Evolutionary conservation across 139 green algal species (phyloP), one percentile per base, ranked within the genome.

Genomic region (Micractinium sp.): DNA sequence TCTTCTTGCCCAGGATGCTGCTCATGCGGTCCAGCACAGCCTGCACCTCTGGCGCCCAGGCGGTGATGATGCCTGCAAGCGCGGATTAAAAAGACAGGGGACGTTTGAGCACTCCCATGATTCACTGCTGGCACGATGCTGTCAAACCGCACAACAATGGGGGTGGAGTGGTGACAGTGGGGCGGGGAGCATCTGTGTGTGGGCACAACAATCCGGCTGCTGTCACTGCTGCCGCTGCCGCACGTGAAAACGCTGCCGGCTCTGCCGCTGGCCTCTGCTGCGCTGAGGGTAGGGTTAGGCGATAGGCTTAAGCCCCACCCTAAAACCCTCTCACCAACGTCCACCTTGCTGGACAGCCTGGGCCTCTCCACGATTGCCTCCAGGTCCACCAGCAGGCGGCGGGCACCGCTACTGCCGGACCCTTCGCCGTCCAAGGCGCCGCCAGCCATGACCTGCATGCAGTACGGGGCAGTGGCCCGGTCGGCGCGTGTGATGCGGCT

Each of bases 21-120:
- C 19, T 53, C 76, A 82, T 82, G 76, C 76, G 76, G 38, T 82
- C 76, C 76, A 82, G 76, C 76, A 82, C 76, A 27, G 76, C 38
- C 38, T 82, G 76, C 22, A 82, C 76, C 76, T 82, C 76, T 0
- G 76, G 76, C 13, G 35, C 39, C 7, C 56, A 82, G 76, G 76
- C 76, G 0, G 76, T 61, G 76, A 82, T 82, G 38, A 82, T 82
- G 76, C 76, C 76, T 82, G 76, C 38, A 4, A 0, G 16, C 35
- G 75, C 63, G 14, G 71, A 16, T 1, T 15, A 19, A 19, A 19
- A 27, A 16, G 27, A 3, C 29, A 77, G 71, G 31, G 18, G 3
- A 38, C 27, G 15, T 2, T 3, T 77, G 71, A 36, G 29, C 20
- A 36, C 31, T 20, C n/a, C n/a, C n/a, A n/a, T n/a, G n/a, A n/a